Evolutionary conservation across 2,329 filamentous ascomycete genomes (phyloP).

Genomic region (Aspergillus felis): DNA sequence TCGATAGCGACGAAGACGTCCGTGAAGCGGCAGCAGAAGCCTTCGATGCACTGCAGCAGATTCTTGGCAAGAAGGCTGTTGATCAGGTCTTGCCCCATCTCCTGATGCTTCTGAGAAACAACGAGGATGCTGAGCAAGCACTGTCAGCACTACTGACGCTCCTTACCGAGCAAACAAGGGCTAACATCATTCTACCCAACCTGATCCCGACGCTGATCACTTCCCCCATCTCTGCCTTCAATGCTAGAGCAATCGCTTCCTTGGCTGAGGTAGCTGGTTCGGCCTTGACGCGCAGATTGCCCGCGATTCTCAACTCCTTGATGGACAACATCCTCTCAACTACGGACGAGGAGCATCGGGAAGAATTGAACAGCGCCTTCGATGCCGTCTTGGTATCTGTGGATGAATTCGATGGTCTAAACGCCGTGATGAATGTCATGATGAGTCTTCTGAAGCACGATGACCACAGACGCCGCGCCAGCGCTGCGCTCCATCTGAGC

Average conservation of each 20-base stretch:
- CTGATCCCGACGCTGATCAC: slow-evolving; percentile 89
- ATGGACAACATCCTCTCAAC: slow-evolving; percentile 82
- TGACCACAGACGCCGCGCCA: slow-evolving; percentile 77
- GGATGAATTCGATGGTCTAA: slow-evolving; percentile 93
- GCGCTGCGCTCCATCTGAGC: slow-evolving; percentile 73
- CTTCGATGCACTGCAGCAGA: slow-evolving; percentile 90
- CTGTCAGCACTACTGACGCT: slow-evolving; percentile 88
- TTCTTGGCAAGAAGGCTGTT: slow-evolving; percentile 88
- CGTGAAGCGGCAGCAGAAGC: slow-evolving; percentile 94
- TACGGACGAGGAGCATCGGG: slow-evolving; percentile 68
- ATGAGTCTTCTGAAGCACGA: slow-evolving; percentile 85
- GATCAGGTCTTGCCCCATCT: slow-evolving; percentile 93
- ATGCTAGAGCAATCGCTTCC: slow-evolving; percentile 88
- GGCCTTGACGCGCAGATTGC: slow-evolving; percentile 85
- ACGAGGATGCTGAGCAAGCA: slow-evolving; percentile 85
- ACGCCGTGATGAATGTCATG: slow-evolving; percentile 92
- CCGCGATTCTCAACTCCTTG: slow-evolving; percentile 85
- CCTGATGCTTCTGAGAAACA: slow-evolving; percentile 79
- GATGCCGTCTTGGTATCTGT: slow-evolving; percentile 88
- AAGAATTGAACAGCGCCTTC: slow-evolving; percentile 75
- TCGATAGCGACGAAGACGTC: slow-evolving; percentile 84
- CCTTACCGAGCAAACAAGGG: slow-evolving; percentile 86
- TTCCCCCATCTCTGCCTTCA: slow-evolving; percentile 88
- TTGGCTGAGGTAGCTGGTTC: slow-evolving; percentile 85
- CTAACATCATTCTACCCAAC: slow-evolving; percentile 94